A percentile compares a stretch with the other conserved stretches of the same genome.
phyloP scores from a whole-genome alignment of 2,329 filamentous ascomycete species.

The Talaromyces sp. region DNA sequence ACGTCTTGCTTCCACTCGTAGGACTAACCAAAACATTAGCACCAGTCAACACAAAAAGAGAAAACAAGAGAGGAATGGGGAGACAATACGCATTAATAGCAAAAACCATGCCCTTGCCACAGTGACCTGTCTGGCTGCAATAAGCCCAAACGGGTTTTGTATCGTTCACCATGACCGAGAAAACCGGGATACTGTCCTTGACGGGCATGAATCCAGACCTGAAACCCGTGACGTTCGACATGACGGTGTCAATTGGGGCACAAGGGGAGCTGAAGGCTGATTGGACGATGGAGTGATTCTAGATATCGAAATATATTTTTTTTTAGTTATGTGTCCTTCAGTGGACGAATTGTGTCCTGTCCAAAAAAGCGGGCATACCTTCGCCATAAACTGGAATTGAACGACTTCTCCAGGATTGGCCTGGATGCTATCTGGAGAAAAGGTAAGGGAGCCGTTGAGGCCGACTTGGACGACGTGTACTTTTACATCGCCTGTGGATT shows the following conservation, averaged over 20 bases:
- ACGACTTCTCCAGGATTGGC: slow-evolving; percentile 55
- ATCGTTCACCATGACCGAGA: slow-evolving; percentile 63
- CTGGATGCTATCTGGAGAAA: slow-evolving; percentile 61
- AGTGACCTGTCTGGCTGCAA: slow-evolving; percentile 70
- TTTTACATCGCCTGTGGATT: slow-evolving; percentile 26
- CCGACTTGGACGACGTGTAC: slow-evolving; percentile 63
- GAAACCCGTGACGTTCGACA: slow-evolving; percentile 54
- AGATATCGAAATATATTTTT: too few species aligned
- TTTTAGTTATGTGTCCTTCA: too few species aligned
- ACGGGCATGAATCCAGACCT: slow-evolving; percentile 53
- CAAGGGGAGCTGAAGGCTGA: slow-evolving; percentile 69
- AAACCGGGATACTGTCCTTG: slow-evolving; percentile 53
- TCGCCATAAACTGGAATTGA: slow-evolving; percentile 48
- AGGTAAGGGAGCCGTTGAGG: slow-evolving; percentile 52
- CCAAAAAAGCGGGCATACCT: neutral
- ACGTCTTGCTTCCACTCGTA: slow-evolving; percentile 8
- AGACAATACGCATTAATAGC: slow-evolving; percentile 67
- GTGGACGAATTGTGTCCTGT: slow-evolving; percentile 10
- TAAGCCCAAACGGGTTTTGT: slow-evolving; percentile 70
- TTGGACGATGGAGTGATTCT: slow-evolving; percentile 77
- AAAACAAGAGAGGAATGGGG: neutral
- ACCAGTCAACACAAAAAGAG: neutral
- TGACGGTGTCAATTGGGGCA: slow-evolving; percentile 52
- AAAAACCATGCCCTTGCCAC: slow-evolving; percentile 67
- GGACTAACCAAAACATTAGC: slow-evolving; percentile 6